A percentile compares a stretch with the other conserved stretches of the same genome.
Evolutionary conservation across 2,329 filamentous ascomycete species (phyloP).

Genomic region (Fusarium sacchari): DNA sequence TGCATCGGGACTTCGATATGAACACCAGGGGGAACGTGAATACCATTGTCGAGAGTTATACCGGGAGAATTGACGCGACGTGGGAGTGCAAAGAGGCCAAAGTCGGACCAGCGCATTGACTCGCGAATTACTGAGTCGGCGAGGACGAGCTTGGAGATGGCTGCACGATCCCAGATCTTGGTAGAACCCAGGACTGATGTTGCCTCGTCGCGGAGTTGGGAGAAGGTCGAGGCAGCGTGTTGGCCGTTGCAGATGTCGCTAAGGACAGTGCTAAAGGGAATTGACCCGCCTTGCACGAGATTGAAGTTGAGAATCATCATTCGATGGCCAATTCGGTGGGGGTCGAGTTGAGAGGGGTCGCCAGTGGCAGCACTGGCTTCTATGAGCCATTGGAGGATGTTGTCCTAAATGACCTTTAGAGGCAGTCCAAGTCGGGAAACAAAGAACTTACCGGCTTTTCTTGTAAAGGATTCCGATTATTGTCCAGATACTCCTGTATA

Average conservation of each 20-base stretch:
- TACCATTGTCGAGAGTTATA: neutral
- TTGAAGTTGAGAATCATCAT: neutral
- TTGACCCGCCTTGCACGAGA: neutral
- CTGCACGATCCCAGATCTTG: neutral
- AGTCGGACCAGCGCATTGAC: neutral
- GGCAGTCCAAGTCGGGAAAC: accelerated
- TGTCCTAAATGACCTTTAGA: neutral
- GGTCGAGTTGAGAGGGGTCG: neutral
- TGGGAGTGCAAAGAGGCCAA: neutral
- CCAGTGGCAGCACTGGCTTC: neutral
- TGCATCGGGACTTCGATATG: neutral
- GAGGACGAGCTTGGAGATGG: neutral
- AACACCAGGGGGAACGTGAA: neutral
- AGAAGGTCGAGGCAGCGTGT: neutral
- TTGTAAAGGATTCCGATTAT: neutral
- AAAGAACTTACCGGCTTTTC: neutral
- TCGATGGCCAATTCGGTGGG: neutral
- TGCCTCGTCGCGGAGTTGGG: neutral
- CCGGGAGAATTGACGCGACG: neutral
- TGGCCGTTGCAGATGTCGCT: neutral
- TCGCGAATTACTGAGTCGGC: neutral
- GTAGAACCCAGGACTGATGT: neutral
- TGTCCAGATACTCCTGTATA: neutral
- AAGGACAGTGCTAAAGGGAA: neutral
- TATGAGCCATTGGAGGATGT: neutral